These are phyloP conservation scores for Rauvolfia tetraphylla DNA, from an alignment of 257 asterid genomes.

Conservation along the genomic window DNA sequence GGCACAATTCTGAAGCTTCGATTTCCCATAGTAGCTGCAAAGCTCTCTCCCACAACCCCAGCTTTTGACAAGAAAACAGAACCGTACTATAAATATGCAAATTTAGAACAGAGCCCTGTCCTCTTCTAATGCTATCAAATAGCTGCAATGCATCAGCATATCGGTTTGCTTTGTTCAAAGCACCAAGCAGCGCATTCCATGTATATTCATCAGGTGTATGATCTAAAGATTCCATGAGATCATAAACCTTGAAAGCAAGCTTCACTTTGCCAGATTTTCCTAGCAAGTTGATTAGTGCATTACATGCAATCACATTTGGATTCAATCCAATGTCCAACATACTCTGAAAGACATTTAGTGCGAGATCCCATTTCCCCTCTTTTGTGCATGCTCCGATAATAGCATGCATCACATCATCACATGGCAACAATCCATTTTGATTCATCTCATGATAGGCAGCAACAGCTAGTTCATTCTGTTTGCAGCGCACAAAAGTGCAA, in stretches of 20 bases:
- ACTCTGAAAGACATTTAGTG: conserved; percentile 41
- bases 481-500: conserved; percentile 75
- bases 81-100: conserved; percentile 60
- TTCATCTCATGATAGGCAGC: conserved; percentile 84
- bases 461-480: conserved; percentile 77
- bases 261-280: conserved; percentile 69
- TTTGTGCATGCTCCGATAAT: conserved; percentile 78
- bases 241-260: conserved; percentile 57
- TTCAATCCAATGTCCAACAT: conserved; percentile 53
- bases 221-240: conserved; percentile 51
- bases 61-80: conserved; percentile 72
- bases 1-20: conserved; percentile 53
- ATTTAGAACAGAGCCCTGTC: conserved; percentile 38
- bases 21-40: conserved; percentile 74
- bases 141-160: conserved; percentile 59
- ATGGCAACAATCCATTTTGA: conserved; percentile 48
- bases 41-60: conserved; percentile 77
- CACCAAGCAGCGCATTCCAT: conserved; percentile 79
- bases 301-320: conserved; percentile 65
- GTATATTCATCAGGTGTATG: conserved; percentile 79
- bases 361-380: conserved; percentile 79
- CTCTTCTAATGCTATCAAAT: conserved; percentile 55
- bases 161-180: conserved; percentile 56
- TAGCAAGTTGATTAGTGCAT: conserved; percentile 64
- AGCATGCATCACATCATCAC: conserved; percentile 75